Evolutionary conservation across 768 basidiomycete species (phyloP).

Genomic region (Mycena rosella): DNA sequence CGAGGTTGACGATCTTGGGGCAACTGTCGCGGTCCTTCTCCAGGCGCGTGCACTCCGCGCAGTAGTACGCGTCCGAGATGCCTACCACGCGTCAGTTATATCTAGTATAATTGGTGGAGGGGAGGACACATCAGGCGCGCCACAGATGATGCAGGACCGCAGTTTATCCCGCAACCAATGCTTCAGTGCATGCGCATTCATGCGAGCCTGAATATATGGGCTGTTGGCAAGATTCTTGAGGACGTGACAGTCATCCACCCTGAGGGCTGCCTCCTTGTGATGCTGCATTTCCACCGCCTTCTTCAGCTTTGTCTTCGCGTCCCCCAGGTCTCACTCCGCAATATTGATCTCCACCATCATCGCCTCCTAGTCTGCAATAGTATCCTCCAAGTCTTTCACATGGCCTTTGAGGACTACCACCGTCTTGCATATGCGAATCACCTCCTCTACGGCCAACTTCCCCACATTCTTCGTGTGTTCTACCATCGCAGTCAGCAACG

Average conservation of each 20-base stretch:
- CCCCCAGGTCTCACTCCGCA: no score
- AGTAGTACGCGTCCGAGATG: conserved; percentile 99
- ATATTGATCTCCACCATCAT: no score
- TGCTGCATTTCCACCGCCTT: no score
- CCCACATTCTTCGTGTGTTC: not conserved
- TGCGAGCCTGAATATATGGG: no score
- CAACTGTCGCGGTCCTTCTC: conserved; percentile 99
- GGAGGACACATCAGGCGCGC: conserved; percentile 81
- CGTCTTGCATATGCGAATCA: not conserved
- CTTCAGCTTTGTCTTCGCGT: no score
- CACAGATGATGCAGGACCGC: conserved; percentile 89
- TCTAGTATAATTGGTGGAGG: not conserved
- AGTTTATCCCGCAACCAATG: no score
- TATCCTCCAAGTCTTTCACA: not conserved
- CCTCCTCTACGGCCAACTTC: not conserved
- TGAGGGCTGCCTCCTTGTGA: no score
- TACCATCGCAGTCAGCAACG: not conserved
- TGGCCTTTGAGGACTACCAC: not conserved
- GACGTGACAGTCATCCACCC: no score
- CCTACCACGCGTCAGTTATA: conserved; percentile 59
- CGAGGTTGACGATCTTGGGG: conserved; percentile 98
- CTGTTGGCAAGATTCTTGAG: no score
- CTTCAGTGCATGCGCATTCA: no score
- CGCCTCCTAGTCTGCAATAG: no score
- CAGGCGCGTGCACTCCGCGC: conserved; percentile 95